phyloP scores from a whole-genome alignment of 768 basidiomycete genomes.

The Hebeloma cylindrosporum region DNA sequence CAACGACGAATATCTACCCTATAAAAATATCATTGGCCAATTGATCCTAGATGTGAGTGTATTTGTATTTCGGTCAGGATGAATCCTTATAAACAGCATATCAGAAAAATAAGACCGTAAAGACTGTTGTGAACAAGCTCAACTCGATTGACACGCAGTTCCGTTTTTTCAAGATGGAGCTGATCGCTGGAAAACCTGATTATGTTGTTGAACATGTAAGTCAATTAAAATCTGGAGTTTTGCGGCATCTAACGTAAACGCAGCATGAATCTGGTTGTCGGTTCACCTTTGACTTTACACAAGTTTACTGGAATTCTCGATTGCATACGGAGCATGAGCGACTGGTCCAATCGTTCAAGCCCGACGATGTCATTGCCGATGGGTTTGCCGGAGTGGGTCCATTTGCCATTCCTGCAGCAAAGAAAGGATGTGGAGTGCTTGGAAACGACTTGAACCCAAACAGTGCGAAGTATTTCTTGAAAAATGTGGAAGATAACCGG shows the following conservation, averaged over 20 bases:
- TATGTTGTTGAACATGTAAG: slow-evolving; percentile 85
- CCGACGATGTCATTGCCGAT: slow-evolving; percentile 83
- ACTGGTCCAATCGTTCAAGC: slow-evolving; percentile 69
- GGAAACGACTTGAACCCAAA: slow-evolving; percentile 95
- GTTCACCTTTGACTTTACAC: slow-evolving; percentile 92
- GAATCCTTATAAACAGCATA: neutral
- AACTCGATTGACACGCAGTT: slow-evolving; percentile 83
- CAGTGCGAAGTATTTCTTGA: slow-evolving; percentile 71
- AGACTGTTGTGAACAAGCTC: slow-evolving; percentile 95
- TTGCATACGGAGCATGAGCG: slow-evolving; percentile 90
- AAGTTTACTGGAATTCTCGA: slow-evolving; percentile 98
- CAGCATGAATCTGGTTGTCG: slow-evolving; percentile 84
- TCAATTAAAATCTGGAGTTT: neutral
- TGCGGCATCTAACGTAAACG: slow-evolving; percentile 5
- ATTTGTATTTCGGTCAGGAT: slow-evolving; percentile 6
- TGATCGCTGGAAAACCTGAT: slow-evolving; percentile 87
- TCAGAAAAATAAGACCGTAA: slow-evolving; percentile 83
- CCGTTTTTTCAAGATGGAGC: slow-evolving; percentile 95
- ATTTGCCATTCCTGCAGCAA: slow-evolving; percentile 91
- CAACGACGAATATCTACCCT: slow-evolving; percentile 86
- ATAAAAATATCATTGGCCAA: slow-evolving; percentile 88
- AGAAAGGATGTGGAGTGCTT: slow-evolving; percentile 84
- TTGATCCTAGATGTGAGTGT: slow-evolving; percentile 81
- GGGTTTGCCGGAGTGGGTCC: slow-evolving; percentile 98
- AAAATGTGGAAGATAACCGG: slow-evolving; percentile 76